Conservation (phyloP, 192 early-diverging fungal genomes). For the Umbelopsis ramanniana region DNA sequence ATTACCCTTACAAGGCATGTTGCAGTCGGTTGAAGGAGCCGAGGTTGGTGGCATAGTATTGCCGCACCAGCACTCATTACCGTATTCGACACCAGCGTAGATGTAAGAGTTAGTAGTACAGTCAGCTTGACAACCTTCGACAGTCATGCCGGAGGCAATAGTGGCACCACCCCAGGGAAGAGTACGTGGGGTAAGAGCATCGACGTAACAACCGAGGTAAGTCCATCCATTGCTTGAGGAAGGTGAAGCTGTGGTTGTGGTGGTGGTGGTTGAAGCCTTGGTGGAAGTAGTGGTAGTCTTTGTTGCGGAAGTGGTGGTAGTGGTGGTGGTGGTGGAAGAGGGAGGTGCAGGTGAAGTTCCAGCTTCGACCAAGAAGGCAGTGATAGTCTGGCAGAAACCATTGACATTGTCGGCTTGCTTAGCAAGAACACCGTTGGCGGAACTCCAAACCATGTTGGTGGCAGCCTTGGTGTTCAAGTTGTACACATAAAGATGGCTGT, state of each 20-base stretch:
- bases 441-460: constrained; percentile 23
- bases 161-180: background rate
- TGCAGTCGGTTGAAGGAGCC: constrained; percentile 5
- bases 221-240: constrained; percentile 15
- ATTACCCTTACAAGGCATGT: constrained; percentile 22
- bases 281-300: background rate
- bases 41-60: constrained; percentile 12
- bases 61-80: constrained; percentile 20
- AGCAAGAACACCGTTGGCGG: constrained; percentile 10
- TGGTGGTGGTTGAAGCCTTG: no score
- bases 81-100: constrained; percentile 7
- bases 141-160: constrained; percentile 2
- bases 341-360: background rate
- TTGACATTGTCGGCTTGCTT: constrained; percentile 27
- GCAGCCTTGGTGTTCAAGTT: constrained; percentile 31
- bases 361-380: constrained; percentile 28
- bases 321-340: background rate
- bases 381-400: constrained; percentile 30
- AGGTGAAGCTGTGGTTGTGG: background rate
- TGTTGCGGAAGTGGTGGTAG: background rate
- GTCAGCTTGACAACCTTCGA: constrained; percentile 5
- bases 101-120: constrained; percentile 7
- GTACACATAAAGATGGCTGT: constrained; percentile 18
- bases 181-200: constrained; percentile 14
- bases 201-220: constrained; percentile 19